Evolutionary conservation across 371 early-diverging fungal genomes (phyloP).

Genomic region (Lichtheimia ornata): DNA sequence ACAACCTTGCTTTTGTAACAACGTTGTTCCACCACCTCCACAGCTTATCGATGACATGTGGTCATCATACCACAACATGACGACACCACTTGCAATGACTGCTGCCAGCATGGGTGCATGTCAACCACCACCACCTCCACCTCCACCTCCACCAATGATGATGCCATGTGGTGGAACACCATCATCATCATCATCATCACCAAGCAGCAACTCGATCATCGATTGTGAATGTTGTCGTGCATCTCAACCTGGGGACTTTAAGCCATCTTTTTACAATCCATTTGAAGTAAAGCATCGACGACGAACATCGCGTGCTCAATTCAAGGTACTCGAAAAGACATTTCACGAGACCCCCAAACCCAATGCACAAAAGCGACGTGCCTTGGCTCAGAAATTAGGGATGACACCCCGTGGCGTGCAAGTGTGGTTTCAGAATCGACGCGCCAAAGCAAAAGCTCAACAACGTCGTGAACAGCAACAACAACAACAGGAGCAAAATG

Average conservation of each 20-base stretch:
- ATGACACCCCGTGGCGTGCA: constrained; percentile 93
- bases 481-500: not conserved
- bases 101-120: too few species aligned
- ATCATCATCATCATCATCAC: too few species aligned
- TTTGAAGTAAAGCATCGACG: constrained; percentile 76
- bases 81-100: too few species aligned
- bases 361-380: constrained; percentile 59
- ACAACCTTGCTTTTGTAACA: too few species aligned
- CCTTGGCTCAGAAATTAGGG: constrained; percentile 70
- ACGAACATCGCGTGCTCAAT: constrained; percentile 71
- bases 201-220: too few species aligned
- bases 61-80: too few species aligned
- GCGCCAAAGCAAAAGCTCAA: constrained; percentile 73
- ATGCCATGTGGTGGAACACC: too few species aligned
- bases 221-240: constrained; percentile 8
- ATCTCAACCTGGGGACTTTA: constrained; percentile 36
- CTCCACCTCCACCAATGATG: too few species aligned
- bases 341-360: constrained; percentile 73
- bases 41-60: too few species aligned
- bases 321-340: constrained; percentile 65
- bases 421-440: constrained; percentile 98
- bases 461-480: constrained; percentile 12
- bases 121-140: too few species aligned
- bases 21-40: too few species aligned
- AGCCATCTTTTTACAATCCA: constrained; percentile 74